Conservation (phyloP, 371 early-diverging fungal genomes). For the Rhizopus delemar region DNA sequence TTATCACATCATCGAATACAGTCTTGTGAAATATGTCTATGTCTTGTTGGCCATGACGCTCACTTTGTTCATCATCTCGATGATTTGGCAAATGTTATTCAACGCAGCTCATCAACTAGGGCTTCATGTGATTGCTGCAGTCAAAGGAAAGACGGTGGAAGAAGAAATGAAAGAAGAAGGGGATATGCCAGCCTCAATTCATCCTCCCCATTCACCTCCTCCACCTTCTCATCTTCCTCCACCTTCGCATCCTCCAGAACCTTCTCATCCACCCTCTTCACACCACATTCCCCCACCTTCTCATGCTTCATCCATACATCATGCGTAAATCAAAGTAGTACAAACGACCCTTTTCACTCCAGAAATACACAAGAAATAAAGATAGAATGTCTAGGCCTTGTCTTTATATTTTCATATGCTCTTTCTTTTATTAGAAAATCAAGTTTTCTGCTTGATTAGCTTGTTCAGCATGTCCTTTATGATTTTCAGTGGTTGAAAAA, state of each 20-base stretch:
- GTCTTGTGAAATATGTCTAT: slow-evolving; percentile 9
- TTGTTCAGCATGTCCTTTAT: no score
- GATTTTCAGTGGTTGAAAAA: no score
- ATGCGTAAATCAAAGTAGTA: no score
- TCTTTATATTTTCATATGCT: no score
- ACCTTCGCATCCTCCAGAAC: neutral
- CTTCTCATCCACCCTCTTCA: neutral
- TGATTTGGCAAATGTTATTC: slow-evolving; percentile 23
- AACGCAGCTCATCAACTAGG: slow-evolving; percentile 21
- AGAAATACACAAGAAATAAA: no score
- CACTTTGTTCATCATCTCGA: slow-evolving; percentile 17
- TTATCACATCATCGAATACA: slow-evolving; percentile 10
- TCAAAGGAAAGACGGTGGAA: slow-evolving; percentile 20
- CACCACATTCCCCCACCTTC: neutral
- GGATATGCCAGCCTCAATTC: slow-evolving; percentile 2
- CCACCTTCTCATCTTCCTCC: neutral
- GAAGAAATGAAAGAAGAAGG: slow-evolving; percentile 20
- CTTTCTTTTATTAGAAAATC: no score
- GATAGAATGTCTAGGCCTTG: no score
- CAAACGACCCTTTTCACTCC: no score
- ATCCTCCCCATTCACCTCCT: neutral
- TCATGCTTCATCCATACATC: no score
- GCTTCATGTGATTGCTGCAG: slow-evolving; percentile 19
- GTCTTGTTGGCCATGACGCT: slow-evolving; percentile 28
- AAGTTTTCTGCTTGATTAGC: no score